Evolutionary conservation across 1,139 yeast genomes (phyloP), one percentile per base, ranked within the genome.

Genomic region (Taphrina confusa): DNA sequence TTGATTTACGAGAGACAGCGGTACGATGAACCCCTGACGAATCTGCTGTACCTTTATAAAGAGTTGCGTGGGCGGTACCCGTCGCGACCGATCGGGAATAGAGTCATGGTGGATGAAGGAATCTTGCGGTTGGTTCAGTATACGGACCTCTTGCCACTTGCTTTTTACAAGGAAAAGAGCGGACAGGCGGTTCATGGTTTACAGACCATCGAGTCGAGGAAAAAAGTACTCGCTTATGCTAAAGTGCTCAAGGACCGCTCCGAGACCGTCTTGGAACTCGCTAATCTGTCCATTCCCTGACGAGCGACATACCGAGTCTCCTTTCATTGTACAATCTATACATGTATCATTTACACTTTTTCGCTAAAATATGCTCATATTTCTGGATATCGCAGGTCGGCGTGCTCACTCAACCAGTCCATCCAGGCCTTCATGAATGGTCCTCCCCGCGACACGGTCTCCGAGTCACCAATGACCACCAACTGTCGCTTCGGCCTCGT

Each of bases 401-500:
- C 83, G 61, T 80, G 74, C 1, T 81, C 82, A 65, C 85, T 92
- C 50, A 84, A 85, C 82, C 86, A 85, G 12, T 75, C 72, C 3
- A 82, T 81, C 96, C 96, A 90, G 36, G 76, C 72, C 57, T 76
- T 75, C 62, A 91, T 75, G 68, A 82, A 87, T 33, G 72, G 71
- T 28, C 80, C 75, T 2, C 74, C 73, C 12, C 34, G 37, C 11
- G 36, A 50, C 73, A 6, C 85, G 90, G 65, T 80, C 67, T 87
- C 95, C 74, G 87, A 79, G 72, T 92, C 95, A 1, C 97, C 97
- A 55, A 92, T 75, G 0, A 92, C 80, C 68, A 94, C 87, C 5
- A 92, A 75, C 67, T 91, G 97, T 63, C 92, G 76, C 68, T 86
- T 85, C 1, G 97, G 89, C 65, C 98, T 78, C 0, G 97, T 90